Evolutionary conservation across 2,329 filamentous ascomycete species (phyloP).

Genomic region (Epichloe elymi): DNA sequence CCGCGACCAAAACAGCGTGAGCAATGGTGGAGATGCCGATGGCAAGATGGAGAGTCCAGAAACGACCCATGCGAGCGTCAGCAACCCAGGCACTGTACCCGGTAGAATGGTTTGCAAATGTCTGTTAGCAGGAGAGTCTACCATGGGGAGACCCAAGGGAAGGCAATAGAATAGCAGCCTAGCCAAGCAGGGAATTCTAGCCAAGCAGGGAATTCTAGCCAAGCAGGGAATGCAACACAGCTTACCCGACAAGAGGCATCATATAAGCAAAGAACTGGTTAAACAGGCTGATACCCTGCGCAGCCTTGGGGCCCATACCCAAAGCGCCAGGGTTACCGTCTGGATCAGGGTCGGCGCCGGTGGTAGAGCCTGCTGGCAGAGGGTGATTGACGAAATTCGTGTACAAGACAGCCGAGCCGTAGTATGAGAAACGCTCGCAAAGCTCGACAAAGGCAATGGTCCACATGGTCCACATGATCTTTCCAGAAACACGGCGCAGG

Average conservation of each 20-base stretch:
- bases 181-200: no score
- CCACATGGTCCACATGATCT: constrained; percentile 52
- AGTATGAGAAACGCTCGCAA: constrained; percentile 68
- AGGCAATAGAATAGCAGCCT: no score
- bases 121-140: neutral
- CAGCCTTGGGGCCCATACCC: constrained; percentile 43
- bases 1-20: constrained; percentile 51
- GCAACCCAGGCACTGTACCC: constrained; percentile 37
- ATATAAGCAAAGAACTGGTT: constrained; percentile 51
- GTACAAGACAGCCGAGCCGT: constrained; percentile 57
- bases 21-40: constrained; percentile 52
- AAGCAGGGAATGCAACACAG: no score
- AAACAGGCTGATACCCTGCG: constrained; percentile 34
- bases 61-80: constrained; percentile 60
- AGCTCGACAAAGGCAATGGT: constrained; percentile 61
- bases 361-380: constrained; percentile 38
- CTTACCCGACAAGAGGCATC: constrained; percentile 42
- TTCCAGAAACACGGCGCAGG: constrained; percentile 49
- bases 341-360: constrained; percentile 30
- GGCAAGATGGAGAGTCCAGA: constrained; percentile 58
- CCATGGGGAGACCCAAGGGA: no score
- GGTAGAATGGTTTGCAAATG: neutral
- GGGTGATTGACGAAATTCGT: constrained; percentile 50
- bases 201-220: no score
- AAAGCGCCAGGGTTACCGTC: constrained; percentile 36